Percentiles rank a stretch among this genome's conserved stretches.
phyloP scores from a whole-genome alignment of 805 yeast genomes.

The Torulaspora gathmanii region DNA sequence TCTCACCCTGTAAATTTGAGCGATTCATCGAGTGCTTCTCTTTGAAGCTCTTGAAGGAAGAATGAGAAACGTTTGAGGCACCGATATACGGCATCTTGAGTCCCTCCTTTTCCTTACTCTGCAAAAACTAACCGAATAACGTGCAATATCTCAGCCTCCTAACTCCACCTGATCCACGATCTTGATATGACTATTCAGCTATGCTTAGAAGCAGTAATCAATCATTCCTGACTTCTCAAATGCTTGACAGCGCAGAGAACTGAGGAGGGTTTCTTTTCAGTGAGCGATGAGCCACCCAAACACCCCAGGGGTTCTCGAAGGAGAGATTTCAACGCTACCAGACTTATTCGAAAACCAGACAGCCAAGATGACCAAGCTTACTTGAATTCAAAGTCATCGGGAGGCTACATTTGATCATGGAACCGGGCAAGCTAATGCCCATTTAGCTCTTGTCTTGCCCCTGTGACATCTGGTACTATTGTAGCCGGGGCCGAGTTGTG shows the following conservation, averaged over 20 bases:
- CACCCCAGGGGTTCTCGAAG: background rate
- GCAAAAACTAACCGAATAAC: background rate
- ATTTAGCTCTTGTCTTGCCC: background rate
- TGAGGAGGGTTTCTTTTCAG: constrained; percentile 3
- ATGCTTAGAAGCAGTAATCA: background rate
- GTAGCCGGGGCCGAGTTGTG: no score
- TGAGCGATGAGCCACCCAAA: constrained; percentile 3
- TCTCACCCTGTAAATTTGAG: constrained; percentile 3
- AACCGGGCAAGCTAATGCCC: no score
- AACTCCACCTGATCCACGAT: background rate
- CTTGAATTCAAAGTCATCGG: background rate
- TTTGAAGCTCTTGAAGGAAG: constrained; percentile 25
- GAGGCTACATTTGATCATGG: background rate
- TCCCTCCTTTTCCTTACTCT: constrained; percentile 2
- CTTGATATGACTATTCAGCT: background rate
- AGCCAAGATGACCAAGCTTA: background rate
- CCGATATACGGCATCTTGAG: constrained; percentile 33
- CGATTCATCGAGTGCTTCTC: constrained; percentile 26
- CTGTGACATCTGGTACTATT: no score
- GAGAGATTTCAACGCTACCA: background rate
- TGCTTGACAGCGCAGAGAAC: background rate
- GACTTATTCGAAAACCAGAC: background rate
- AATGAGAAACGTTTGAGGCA: constrained; percentile 28
- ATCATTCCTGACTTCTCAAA: constrained; percentile 3
- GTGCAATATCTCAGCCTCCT: background rate